Base-by-base conservation (phyloP, 805 yeast genomes). In the Cyberlindnera mycetangii region DNA sequence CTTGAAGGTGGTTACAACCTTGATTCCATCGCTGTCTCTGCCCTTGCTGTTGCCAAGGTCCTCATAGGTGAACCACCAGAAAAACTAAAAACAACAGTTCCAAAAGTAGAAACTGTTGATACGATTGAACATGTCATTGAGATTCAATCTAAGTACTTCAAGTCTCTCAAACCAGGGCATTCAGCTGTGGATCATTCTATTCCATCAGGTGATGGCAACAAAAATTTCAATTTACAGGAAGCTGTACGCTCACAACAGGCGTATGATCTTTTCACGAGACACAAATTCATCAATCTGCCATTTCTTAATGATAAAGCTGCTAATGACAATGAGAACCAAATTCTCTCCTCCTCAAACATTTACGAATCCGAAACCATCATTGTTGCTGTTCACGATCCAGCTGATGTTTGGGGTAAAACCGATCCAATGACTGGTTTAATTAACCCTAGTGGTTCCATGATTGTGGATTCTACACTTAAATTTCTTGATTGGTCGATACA, bases 1-100 rank as follows among this genome's bases (percentile, higher is more conserved):
- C 70, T 93, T 32, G 99, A 93, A 72, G 99, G 99, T 52, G 99
- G 99, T 1, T 93, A 93, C 64, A 92, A 89, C 59, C 71, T 93
- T 47, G 96, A 89, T 57, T 79, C 97, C 3, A 93, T 90, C 50
- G 87, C 96, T 19, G 79, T 78, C 37, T 85, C 95, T 48, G 99
- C 98, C 0, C 69, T 93, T 39, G 92, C 93, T 1, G 97, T 93
- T 5, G 85, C 97, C 4, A 89, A 89, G 61, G 92, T 86, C 0
- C 70, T 93, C 37, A 75, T 93, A 16, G 99, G 99, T 6, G 98
- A 93, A 61, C 96, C 98, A 4, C 98, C 99, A 1, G 95, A 86
- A 46, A 78, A 78, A 52, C 72, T 89, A 28, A 75, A 79, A 32
- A 73, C 79, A 5, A 69, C 70, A 32, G 73, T 80, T 41, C 96